phyloP scores from a whole-genome alignment of 768 basidiomycete genomes.

The Podaxis sp. region DNA sequence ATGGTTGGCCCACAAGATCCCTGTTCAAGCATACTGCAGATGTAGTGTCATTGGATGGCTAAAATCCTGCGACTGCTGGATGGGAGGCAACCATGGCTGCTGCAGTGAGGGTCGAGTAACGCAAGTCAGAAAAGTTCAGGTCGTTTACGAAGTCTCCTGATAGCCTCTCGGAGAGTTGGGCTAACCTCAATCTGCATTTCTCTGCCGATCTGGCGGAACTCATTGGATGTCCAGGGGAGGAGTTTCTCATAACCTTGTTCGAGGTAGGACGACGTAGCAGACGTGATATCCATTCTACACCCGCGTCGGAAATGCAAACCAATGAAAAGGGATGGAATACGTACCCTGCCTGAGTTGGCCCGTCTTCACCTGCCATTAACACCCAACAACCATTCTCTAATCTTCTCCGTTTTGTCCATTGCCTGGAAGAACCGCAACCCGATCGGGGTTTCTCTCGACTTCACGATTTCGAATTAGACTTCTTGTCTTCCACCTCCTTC shows the following conservation, averaged over 20 bases:
- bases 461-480: constrained; percentile 68
- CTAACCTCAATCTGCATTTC: constrained; percentile 72
- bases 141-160: constrained; percentile 68
- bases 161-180: constrained; percentile 61
- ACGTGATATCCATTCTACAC: constrained; percentile 82
- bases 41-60: too few species aligned
- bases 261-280: constrained; percentile 71
- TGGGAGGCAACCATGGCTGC: too few species aligned
- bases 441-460: constrained; percentile 74
- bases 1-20: neutral
- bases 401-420: constrained; percentile 81
- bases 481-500: constrained; percentile 63
- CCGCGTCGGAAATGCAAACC: neutral
- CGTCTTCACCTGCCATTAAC: constrained; percentile 81
- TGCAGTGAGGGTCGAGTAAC: constrained; percentile 17
- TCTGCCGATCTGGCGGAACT: constrained; percentile 75
- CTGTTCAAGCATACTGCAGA: too few species aligned
- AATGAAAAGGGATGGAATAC: constrained; percentile 12
- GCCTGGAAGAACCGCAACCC: constrained; percentile 74
- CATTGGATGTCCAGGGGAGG: constrained; percentile 77
- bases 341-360: constrained; percentile 74
- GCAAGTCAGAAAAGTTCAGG: constrained; percentile 76
- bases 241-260: constrained; percentile 92
- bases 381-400: constrained; percentile 82
- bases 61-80: too few species aligned